Evolutionary conservation across 345 rosid genomes (phyloP).

Genomic region (Eucalyptus sp.): DNA sequence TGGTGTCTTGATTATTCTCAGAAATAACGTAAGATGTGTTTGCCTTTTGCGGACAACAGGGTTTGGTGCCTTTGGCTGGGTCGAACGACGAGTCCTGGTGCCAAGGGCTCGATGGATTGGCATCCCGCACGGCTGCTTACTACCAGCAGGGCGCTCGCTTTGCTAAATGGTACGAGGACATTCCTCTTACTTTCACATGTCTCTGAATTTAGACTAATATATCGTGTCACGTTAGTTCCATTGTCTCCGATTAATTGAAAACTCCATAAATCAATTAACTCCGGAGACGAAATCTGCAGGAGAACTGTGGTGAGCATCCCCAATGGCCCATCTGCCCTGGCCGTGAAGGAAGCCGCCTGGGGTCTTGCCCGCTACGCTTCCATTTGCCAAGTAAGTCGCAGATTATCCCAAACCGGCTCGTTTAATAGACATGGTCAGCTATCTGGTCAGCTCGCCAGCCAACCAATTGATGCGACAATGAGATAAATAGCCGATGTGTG

Average conservation of each 20-base stretch:
- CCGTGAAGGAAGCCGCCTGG: conserved; percentile 99
- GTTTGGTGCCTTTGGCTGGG: conserved; percentile 92
- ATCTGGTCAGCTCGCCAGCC: neutral
- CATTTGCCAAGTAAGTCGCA: conserved; percentile 59
- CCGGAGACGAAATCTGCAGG: conserved; percentile 21
- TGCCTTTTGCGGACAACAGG: conserved; percentile 28
- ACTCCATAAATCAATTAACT: neutral
- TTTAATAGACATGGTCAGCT: neutral
- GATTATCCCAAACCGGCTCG: neutral
- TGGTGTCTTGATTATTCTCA: neutral
- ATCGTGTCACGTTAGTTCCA: neutral
- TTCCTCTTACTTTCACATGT: neutral
- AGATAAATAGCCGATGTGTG: neutral
- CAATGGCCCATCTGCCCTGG: conserved; percentile 89
- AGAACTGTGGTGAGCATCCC: conserved; percentile 99
- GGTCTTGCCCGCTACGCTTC: conserved; percentile 98
- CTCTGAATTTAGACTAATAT: neutral
- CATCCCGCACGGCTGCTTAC: conserved; percentile 95
- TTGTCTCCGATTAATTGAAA: neutral
- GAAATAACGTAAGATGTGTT: neutral
- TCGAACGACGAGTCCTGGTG: conserved; percentile 97
- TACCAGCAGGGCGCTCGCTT: conserved; percentile 99
- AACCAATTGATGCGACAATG: neutral
- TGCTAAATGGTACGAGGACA: conserved; percentile 70
- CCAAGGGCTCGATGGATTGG: conserved; percentile 96